A percentile compares a stretch with the other conserved stretches of the same genome.
Conservation (phyloP, 2,329 filamentous ascomycete genomes). For the Calonectria hawksworthii region DNA sequence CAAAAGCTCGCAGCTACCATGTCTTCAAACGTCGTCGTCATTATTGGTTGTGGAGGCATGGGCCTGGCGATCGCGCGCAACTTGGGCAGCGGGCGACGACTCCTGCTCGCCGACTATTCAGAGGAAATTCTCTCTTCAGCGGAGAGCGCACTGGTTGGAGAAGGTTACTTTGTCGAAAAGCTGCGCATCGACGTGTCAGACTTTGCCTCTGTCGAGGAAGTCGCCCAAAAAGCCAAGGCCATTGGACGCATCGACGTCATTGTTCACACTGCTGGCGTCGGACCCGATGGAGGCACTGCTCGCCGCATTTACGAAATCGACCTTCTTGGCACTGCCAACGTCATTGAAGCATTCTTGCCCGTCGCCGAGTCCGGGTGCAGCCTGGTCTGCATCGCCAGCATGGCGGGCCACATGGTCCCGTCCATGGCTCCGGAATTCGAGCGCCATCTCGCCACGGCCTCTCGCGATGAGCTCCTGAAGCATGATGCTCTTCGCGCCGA, state of each 20-base stretch:
- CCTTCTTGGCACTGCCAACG: neutral
- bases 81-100: neutral
- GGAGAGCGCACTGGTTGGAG: neutral
- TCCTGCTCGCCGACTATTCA: neutral
- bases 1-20: neutral
- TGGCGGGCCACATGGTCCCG: neutral
- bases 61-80: neutral
- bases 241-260: neutral
- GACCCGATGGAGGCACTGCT: neutral
- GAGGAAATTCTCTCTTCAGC: neutral
- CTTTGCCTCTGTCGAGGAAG: neutral
- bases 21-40: neutral
- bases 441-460: neutral
- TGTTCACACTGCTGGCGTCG: neutral
- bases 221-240: neutral
- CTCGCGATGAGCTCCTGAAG: neutral
- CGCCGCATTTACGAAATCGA: neutral
- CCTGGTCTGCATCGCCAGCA: neutral
- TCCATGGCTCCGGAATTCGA: neutral
- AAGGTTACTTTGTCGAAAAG: neutral
- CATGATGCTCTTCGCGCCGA: neutral
- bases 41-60: neutral
- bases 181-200: neutral
- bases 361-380: neutral
- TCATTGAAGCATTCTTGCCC: neutral